Conservation (phyloP, 345 rosid genomes). For the Populus ilicifolia region DNA sequence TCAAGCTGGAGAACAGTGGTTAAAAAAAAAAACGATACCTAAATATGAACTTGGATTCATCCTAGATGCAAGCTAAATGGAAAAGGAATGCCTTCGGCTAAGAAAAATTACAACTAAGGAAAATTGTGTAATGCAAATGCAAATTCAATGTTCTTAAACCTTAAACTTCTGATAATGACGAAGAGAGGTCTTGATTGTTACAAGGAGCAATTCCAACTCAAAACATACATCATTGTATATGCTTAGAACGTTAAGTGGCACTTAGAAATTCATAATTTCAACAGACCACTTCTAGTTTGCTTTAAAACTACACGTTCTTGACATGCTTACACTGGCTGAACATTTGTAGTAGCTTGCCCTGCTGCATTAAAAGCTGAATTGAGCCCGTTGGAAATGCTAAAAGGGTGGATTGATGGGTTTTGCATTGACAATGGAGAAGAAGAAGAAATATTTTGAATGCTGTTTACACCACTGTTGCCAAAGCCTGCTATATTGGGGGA, state of each 20-base stretch:
- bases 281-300: background rate
- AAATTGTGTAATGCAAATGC: background rate
- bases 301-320: background rate
- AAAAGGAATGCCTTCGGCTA: background rate
- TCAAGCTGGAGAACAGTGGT: background rate
- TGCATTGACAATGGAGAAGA: constrained; percentile 17
- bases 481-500: constrained; percentile 19
- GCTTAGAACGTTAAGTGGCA: background rate
- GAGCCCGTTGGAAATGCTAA: constrained; percentile 3
- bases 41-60: background rate
- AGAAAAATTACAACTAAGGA: background rate
- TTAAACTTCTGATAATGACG: background rate
- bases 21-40: no score
- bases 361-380: constrained; percentile 19
- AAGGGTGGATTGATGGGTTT: constrained; percentile 21
- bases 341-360: constrained; percentile 18
- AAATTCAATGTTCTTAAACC: background rate
- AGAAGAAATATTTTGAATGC: constrained; percentile 24
- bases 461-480: constrained; percentile 14
- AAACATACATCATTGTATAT: background rate
- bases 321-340: constrained; percentile 33
- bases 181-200: background rate
- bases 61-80: background rate
- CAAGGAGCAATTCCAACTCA: background rate
- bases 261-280: background rate